Percentiles rank a stretch among this genome's conserved stretches.
phyloP scores from a whole-genome alignment of 2,329 filamentous ascomycete species.

The Periconia sp. region DNA sequence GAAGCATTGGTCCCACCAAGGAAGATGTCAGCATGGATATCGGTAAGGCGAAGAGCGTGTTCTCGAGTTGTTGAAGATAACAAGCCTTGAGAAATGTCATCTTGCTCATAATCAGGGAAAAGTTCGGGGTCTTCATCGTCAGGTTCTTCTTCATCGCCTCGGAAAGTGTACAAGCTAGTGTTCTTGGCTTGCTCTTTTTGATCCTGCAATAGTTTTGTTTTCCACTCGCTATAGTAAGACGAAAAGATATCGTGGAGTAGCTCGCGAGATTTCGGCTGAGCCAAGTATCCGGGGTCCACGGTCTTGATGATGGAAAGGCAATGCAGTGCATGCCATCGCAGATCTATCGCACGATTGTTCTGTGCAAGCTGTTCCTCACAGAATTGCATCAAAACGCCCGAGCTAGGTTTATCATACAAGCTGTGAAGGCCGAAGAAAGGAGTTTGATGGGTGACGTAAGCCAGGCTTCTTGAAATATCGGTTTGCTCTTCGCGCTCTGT shows the following conservation, averaged over 20 bases:
- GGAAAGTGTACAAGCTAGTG: conserved; percentile 81
- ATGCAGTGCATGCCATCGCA: conserved; percentile 45
- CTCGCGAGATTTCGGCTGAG: conserved; percentile 30
- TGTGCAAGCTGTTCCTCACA: conserved; percentile 27
- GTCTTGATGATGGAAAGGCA: conserved; percentile 30
- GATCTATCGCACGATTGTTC: conserved; percentile 30
- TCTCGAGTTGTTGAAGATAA: conserved; percentile 35
- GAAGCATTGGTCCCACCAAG: conserved; percentile 21
- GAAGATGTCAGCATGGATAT: conserved; percentile 43
- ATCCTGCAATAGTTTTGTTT: conserved; percentile 74
- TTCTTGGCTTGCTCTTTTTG: conserved; percentile 76
- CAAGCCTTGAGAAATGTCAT: conserved; percentile 39
- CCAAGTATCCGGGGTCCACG: conserved; percentile 25
- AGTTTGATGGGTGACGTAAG: conserved; percentile 34
- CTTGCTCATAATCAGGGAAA: conserved; percentile 78
- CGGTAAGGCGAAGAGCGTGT: conserved; percentile 39
- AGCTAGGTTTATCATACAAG: conserved; percentile 13
- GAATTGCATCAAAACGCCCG: conserved; percentile 21
- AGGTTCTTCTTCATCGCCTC: conserved; percentile 79
- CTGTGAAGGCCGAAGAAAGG: conserved; percentile 38
- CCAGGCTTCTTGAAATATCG: conserved; percentile 22
- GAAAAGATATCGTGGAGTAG: conserved; percentile 71
- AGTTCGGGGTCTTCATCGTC: conserved; percentile 77
- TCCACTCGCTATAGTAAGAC: conserved; percentile 81
- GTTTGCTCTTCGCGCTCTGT: conserved; percentile 25